Base-by-base conservation (phyloP, 441 rosid genomes). In the Jatropha podagrica region DNA sequence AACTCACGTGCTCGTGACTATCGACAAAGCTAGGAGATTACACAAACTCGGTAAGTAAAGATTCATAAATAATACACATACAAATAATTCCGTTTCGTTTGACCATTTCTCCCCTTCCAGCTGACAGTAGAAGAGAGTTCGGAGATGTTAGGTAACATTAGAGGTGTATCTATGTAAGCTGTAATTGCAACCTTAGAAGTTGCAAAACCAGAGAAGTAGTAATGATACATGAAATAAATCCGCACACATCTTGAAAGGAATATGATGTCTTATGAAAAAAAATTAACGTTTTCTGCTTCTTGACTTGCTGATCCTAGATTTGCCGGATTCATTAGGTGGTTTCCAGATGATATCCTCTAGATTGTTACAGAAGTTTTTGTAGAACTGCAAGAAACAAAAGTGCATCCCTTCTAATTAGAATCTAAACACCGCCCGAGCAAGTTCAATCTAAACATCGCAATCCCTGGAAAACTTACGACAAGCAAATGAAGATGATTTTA, bases 321-420 rank as follows among this genome's bases (percentile, higher is more conserved):
- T 91, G 78, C 74, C 79, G 18, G 93, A 81, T 80, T 91, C 88
- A 40, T 76, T 82, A 54, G 92, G 89, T 61, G 93, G 98, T 77
- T 85, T 95, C 98, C 99, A 91, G 74, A 95, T 93, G 77, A 95
- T 89, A 75, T 95, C 98, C 7, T 93, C 98, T 9, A 93, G 97
- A 76, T 93, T 91, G 82, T 91, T 42, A 76, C 86, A 89, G 71
- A 95, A 95, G 54, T 85, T 88, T 86, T 89, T 88, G 88, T 93
- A 95, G 72, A 95, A 95, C 99, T 95, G 92, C 88, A 83, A 52
- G 6, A 55, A 68, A 54, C 7, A 48, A 23, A 23, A 23, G 67
- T 6, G 26, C 49, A 26, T 37, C 68, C 8, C 52, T 17, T 62
- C 13, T 17, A 67, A 60, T 68, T 12, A 55, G 65, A 65, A 61